Evolutionary conservation across 2,329 filamentous ascomycete species (phyloP).

Genomic region (Aspergillus eucalypticola): DNA sequence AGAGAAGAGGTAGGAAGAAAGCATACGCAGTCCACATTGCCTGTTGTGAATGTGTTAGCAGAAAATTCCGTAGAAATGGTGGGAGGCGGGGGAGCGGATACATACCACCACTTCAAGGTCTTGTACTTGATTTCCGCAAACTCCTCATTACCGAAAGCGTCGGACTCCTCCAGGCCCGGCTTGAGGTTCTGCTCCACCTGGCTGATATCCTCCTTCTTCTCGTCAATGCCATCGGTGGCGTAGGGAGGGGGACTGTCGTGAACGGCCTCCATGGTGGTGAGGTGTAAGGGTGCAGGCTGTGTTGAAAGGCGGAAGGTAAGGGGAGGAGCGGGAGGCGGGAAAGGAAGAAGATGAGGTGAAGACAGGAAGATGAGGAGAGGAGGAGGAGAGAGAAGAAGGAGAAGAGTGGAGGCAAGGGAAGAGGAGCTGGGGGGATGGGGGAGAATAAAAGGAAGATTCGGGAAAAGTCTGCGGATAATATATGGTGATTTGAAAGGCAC

Average conservation of each 20-base stretch:
- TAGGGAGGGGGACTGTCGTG: constrained; percentile 3
- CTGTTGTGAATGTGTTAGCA: constrained; percentile 39
- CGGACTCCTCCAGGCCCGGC: constrained; percentile 15
- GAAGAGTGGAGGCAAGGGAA: not conserved
- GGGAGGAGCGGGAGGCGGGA: not conserved
- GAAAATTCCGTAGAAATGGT: constrained; percentile 5
- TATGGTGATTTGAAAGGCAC: too few species aligned
- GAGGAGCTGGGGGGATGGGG: not conserved
- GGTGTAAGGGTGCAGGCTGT: not conserved
- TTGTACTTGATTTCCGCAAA: constrained; percentile 48
- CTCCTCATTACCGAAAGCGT: constrained; percentile 37
- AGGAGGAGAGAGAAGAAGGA: not conserved
- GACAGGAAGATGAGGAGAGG: not conserved
- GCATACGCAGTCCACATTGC: constrained; percentile 41
- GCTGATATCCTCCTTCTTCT: constrained; percentile 8
- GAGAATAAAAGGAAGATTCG: not conserved
- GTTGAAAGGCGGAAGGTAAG: not conserved
- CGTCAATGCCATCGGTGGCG: constrained; percentile 5
- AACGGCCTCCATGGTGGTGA: not conserved
- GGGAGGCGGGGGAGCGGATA: not conserved
- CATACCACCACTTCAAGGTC: constrained; percentile 46
- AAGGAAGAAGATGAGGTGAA: not conserved
- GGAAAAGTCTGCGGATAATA: not conserved
- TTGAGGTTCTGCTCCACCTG: constrained; percentile 13
- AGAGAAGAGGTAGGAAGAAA: not conserved